Base-by-base conservation (phyloP, 352 stramenopile genomes). In the Pythium sukuiense region DNA sequence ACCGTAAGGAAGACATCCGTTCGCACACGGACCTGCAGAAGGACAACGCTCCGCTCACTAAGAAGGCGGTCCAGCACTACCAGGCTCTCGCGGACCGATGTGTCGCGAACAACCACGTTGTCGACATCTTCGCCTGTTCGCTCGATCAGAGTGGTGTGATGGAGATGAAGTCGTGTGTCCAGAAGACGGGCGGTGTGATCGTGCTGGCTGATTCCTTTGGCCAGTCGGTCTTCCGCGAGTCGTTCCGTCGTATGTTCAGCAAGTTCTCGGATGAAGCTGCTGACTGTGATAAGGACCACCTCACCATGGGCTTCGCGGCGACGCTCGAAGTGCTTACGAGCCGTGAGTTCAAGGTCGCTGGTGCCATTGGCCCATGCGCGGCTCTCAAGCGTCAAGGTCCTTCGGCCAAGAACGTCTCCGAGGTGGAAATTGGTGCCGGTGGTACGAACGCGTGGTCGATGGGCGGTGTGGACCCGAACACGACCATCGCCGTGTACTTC, bases 401-500 rank as follows among this genome's bases (percentile, higher is more conserved):
- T 0, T 74, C 81, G 9, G 72, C 79, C 6, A 95, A 95, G 77
- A 96, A 98, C 76, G 97, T 99, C 24, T 97, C 93, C 33, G 97
- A 99, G 67, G 90, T 98, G 37, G 94, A 99, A 76, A 97, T 99
- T 53, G 97, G 98, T 49, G 79, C 97, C 18, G 85, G 83, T n/a
- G 85, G 84, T 41, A 94, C 85, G 18, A 95, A 96, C 67, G 78
- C 80, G 50, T 99, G 98, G 98, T 97, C 91, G 66, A 89, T 99
- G 74, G 97, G 97, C 41, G 97, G 97, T 43, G 87, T 99, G 53
- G 97, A 99, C 72, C 97, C 97, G 24, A 90, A 95, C 55, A 99
- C 97, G n/a, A 99, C 97, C 1, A 73, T 99, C 49, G 98, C 97
- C 58, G 81, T 99, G 60, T 99, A 99, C 81, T 99, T 99, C 83